Base-by-base conservation (phyloP, 495 filamentous ascomycete species). In the Daldinia decipiens region DNA sequence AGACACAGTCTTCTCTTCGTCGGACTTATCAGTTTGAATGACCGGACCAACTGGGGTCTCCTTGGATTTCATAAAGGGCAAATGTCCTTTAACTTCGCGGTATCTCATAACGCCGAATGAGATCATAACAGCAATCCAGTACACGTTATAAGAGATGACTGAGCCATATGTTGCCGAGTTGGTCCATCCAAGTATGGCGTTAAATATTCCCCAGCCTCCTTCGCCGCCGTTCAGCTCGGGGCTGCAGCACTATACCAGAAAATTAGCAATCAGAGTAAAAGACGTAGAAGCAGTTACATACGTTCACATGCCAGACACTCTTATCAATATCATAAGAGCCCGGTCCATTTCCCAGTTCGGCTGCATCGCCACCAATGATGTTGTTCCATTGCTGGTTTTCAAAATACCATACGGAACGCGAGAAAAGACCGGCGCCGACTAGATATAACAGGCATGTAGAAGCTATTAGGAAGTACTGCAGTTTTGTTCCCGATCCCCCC, bases 121-220 rank as follows among this genome's bases (percentile, higher is more conserved):
- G 26, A 83, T 51, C 52, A 92, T 91, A 45, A 93, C 84, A 12
- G 79, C 79, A 29, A 97, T 79, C 92, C 87, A 98, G 82, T 97
- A 98, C 4, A 96, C 27, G 73, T 97, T 96, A 81, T 98, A 98
- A 4, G 90, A 88, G 65, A 98, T 88, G 40, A 95, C 91, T 0
- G 88, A 90, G 53, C 89, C 92, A 62, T 95, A 93, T 0, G 93
- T 95, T 1, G 93, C 94, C 0, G 91, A 92, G 79, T 97, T 97
- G 63, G 89, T 87, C 94, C 94, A 98, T 24, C 94, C 94, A 8
- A 93, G 77, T 55, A 89, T 79, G 17, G 92, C 88, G 68, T 95
- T 96, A 83, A 97, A 96, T 74, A 97, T 87, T 50, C 93, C 93
- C 94, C 94, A 98, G 26, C 93, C 93, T n/a, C 93, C 93, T 17